Evolutionary conservation across 768 basidiomycete genomes (phyloP), one percentile per base, ranked within the genome.

Genomic region (Leccinum sublutescens): DNA sequence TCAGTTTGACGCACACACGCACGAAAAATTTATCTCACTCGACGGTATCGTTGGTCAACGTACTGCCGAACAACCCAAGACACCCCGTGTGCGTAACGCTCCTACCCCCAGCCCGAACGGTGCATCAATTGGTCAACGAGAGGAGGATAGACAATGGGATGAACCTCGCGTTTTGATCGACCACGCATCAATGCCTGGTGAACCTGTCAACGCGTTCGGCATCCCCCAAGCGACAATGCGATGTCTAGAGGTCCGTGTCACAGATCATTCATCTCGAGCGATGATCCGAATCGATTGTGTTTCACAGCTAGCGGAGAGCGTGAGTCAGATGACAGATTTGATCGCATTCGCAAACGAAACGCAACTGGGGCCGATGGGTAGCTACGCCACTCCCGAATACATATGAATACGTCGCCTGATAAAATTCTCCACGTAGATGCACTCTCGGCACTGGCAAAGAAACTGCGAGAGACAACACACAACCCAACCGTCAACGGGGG

Each of bases 201-300:
- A 92, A 66, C 91, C 91, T 9, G 89, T 93, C 54, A 93, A 93
- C 67, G 89, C 88, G 21, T 93, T 93, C 74, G 91, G 91, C 5
- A 91, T 93, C 55, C 90, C 91, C 6, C 90, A 93, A 68, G 90
- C 89, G 3, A 91, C 91, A 17, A 93, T 93, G 92, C 80, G 91
- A 55, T 92, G 90, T 80, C 76, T 93, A 36, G 91, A 93, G 81
- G 88, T 88, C 57, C 57, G 80, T 70, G 52, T 34, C 23, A 17
- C 53, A 47, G 27, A 55, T 25, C 23, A 29, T 58, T 23, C 43
- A 51, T 47, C 27, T 38, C 29, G 54, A 21, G n/a, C 36, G 38
- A 47, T 49, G 51, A 59, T 45, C 61, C 36, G 21, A 59, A 62
- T 33, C 19, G 21, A 17, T 53, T 58, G 53, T 19, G 31, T 60